Evolutionary conservation across 2,329 filamentous ascomycete genomes (phyloP).

Genomic region (Leptographium galeiforme): DNA sequence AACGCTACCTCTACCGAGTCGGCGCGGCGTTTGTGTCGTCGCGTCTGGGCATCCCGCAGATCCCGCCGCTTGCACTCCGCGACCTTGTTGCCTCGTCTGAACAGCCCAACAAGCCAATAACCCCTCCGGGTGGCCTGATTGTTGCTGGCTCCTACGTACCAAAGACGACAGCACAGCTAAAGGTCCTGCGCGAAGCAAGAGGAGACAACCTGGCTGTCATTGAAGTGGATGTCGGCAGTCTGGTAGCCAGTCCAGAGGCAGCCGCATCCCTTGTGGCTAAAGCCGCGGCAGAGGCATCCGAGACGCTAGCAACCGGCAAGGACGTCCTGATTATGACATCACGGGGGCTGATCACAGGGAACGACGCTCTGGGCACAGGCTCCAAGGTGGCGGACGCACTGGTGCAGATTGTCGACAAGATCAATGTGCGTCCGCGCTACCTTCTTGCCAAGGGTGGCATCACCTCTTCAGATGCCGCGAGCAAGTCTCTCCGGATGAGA

Average conservation of each 20-base stretch:
- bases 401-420: conserved; percentile 5
- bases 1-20: conserved; percentile 24
- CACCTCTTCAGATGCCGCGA: conserved; percentile 44
- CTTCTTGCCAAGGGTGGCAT: conserved; percentile 48
- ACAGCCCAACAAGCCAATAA: conserved; percentile 4
- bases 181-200: conserved; percentile 24
- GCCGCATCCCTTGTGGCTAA: conserved; percentile 14
- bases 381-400: conserved; percentile 34
- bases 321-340: conserved; percentile 49
- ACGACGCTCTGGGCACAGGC: conserved; percentile 15
- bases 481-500: conserved; percentile 40
- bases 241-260: conserved; percentile 22
- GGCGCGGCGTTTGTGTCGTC: conserved; percentile 31
- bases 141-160: conserved; percentile 45
- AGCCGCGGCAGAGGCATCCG: conserved; percentile 19
- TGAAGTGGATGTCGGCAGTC: conserved; percentile 31
- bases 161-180: conserved; percentile 43
- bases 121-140: conserved; percentile 32
- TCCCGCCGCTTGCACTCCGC: conserved; percentile 32
- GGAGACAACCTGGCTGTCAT: conserved; percentile 28
- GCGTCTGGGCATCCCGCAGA: conserved; percentile 36
- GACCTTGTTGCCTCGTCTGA: conserved; percentile 23
- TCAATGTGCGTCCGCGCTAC: conserved; percentile 32
- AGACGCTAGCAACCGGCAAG: conserved; percentile 25
- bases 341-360: conserved; percentile 29